phyloP scores from a whole-genome alignment of 202 grass and related monocot genomes.

The Panicum virgatum region DNA sequence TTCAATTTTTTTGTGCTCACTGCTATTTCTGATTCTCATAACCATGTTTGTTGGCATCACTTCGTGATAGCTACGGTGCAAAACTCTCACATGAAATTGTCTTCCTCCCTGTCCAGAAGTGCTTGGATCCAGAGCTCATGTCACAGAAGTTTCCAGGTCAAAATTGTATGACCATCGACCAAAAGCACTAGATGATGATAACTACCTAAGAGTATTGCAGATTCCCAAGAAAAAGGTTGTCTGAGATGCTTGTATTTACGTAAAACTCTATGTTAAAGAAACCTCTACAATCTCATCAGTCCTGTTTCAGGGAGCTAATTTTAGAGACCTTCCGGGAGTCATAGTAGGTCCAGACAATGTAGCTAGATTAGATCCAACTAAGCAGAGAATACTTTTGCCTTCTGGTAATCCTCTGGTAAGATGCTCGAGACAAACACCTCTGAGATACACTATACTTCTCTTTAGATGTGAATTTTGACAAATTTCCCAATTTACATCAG shows the following conservation, averaged over 20 bases:
- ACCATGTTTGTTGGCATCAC: constrained; percentile 13
- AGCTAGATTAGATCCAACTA: constrained; percentile 79
- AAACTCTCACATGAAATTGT: constrained; percentile 38
- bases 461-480: constrained; percentile 24
- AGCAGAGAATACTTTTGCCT: constrained; percentile 70
- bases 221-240: constrained; percentile 92
- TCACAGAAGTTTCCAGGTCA: constrained; percentile 41
- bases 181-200: constrained; percentile 58
- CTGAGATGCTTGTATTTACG: constrained; percentile 33
- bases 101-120: constrained; percentile 53
- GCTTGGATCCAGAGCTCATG: constrained; percentile 41
- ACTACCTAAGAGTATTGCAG: constrained; percentile 82
- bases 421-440: constrained; percentile 3
- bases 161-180: constrained; percentile 80
- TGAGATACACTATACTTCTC: constrained; percentile 1
- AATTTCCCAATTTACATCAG: constrained; percentile 48
- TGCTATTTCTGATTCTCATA: constrained; percentile 10
- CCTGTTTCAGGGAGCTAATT: constrained; percentile 92
- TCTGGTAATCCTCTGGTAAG: constrained; percentile 80
- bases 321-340: constrained; percentile 88
- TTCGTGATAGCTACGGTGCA: constrained; percentile 30
- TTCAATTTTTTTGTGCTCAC: constrained; percentile 1
- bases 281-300: constrained; percentile 32
- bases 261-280: constrained; percentile 23
- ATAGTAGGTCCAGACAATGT: constrained; percentile 74